Evolutionary conservation across 768 basidiomycete species (phyloP), one percentile per base, ranked within the genome.

Genomic region (Rhizopogon salebrosus): DNA sequence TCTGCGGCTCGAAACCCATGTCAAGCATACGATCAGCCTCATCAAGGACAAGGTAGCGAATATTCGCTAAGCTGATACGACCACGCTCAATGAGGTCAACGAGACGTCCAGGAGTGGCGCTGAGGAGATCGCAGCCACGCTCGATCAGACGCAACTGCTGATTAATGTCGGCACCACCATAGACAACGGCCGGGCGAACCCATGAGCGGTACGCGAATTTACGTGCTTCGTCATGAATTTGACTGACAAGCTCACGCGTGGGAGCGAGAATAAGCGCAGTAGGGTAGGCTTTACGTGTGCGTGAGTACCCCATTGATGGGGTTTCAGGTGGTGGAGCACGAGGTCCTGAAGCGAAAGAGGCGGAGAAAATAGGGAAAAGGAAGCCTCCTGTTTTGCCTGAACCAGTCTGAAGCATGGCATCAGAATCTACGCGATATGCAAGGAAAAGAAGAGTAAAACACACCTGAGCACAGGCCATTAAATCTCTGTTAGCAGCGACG

Each of bases 1-100:
- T 99, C 74, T 98, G 97, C 52, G 97, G 97, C 72, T 99, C 97
- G 79, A 99, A 99, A 87, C 97, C 97, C 97, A 99, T 99, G 77
- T 99, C 97, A 65, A 99, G 82, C 97, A 99, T 99, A 64, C 97
- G 90, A 78, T 99, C 97, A 56, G 97, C 97, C 75, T 99, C 97
- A 64, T 99, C 97, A 51, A 99, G 87, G 24, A 99, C 97, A 53
- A 99, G 87, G 72, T 97, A 98, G 63, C 92, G 88, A 76, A 99
- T 87, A 73, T 98, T 98, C 60, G 92, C 84, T 56, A 99, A 81
- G 65, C 89, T 92, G 78, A 99, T 98, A 54, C 91, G 84, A 11
- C 97, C 97, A 62, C 97, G 89, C 75, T 99, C 97, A 61, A 99
- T 95, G 56, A 99, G 80, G 73, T 99, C 97, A 57, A 98, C 95